phyloP scores from a whole-genome alignment of 495 filamentous ascomycete genomes.

The Apodospora peruviana region DNA sequence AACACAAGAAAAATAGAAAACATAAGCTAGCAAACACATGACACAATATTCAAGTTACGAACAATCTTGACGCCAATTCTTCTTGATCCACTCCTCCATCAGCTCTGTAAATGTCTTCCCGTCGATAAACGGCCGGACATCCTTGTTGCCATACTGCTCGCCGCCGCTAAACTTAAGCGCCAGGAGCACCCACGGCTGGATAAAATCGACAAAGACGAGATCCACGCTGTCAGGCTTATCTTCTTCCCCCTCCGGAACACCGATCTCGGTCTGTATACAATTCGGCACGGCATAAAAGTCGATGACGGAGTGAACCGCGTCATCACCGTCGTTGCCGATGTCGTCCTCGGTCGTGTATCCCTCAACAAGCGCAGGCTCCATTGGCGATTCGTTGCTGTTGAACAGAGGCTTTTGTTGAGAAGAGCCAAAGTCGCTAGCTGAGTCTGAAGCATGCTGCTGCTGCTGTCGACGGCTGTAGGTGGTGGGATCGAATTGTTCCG shows the following conservation, averaged over 20 bases:
- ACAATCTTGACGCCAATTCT: conserved; percentile 64
- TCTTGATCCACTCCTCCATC: conserved; percentile 70
- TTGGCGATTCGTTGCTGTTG: background rate
- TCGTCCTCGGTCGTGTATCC: conserved; percentile 92
- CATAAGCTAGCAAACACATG: too few species aligned
- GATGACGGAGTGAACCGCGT: conserved; percentile 74
- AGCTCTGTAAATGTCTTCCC: conserved; percentile 69
- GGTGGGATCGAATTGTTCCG: conserved; percentile 34
- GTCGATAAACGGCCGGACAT: conserved; percentile 61
- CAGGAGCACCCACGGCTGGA: conserved; percentile 69
- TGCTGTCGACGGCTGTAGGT: conserved; percentile 4
- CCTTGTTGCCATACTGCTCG: conserved; percentile 44
- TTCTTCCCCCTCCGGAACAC: conserved; percentile 42
- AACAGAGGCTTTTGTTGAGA: conserved; percentile 24
- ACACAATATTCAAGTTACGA: conserved; percentile 2
- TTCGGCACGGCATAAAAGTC: conserved; percentile 75
- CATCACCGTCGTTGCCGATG: conserved; percentile 80
- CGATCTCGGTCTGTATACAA: conserved; percentile 63
- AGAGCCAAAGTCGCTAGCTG: background rate
- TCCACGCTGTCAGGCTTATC: conserved; percentile 65
- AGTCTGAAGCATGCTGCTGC: background rate
- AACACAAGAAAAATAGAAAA: too few species aligned
- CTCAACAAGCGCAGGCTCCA: conserved; percentile 47
- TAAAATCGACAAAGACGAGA: conserved; percentile 86
- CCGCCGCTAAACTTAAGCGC: conserved; percentile 65